phyloP scores from a whole-genome alignment of 176 grass and related monocot species.

The Saccharum spontaneum region DNA sequence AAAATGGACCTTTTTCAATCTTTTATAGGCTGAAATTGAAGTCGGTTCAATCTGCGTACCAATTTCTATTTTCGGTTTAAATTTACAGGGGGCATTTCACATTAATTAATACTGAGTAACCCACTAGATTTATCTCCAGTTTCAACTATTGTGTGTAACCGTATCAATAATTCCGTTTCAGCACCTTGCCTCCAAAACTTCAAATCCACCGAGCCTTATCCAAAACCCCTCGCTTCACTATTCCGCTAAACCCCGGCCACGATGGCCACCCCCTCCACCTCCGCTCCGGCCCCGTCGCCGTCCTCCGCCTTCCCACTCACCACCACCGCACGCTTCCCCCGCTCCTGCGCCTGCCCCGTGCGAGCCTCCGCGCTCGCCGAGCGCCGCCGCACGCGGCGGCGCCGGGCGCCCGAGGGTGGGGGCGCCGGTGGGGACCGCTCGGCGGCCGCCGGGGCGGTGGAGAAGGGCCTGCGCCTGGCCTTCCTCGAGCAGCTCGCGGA shows the following conservation, averaged over 20 bases:
- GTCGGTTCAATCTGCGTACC: too few relatives aligned
- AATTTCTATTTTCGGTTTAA: too few relatives aligned
- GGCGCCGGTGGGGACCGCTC: constrained; percentile 55
- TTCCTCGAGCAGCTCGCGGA: constrained; percentile 83
- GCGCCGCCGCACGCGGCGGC: constrained; percentile 58
- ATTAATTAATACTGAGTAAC: neutral
- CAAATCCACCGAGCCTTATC: constrained; percentile 12
- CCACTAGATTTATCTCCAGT: neutral
- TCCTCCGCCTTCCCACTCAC: constrained; percentile 49
- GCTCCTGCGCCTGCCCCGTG: neutral
- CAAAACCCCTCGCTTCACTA: constrained; percentile 34
- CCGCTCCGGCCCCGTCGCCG: constrained; percentile 30
- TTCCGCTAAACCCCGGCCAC: constrained; percentile 54
- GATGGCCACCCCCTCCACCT: constrained; percentile 55
- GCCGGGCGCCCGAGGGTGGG: constrained; percentile 43
- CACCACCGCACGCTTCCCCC: constrained; percentile 38
- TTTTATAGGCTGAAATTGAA: too few relatives aligned
- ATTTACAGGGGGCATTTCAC: neutral
- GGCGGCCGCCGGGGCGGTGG: constrained; percentile 44
- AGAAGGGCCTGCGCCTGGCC: constrained; percentile 67
- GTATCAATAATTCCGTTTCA: neutral
- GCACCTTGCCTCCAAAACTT: constrained; percentile 18
- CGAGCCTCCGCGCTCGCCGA: constrained; percentile 43
- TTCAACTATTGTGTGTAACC: neutral
- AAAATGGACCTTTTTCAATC: too few relatives aligned